phyloP scores from a whole-genome alignment of 2,329 filamentous ascomycete species.

The Pestalotiopsis fici region DNA sequence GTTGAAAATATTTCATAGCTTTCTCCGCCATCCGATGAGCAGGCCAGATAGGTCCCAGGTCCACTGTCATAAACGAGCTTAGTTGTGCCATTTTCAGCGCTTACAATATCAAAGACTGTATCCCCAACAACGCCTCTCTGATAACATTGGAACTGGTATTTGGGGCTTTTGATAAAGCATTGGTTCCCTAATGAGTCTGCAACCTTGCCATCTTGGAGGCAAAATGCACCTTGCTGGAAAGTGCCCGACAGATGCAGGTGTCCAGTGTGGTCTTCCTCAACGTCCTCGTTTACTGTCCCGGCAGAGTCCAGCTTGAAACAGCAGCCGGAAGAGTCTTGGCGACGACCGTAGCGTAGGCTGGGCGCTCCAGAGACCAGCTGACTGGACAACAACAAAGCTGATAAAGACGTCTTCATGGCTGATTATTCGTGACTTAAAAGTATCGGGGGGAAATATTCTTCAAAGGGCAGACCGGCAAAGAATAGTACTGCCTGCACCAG shows the following conservation, averaged over 20 bases:
- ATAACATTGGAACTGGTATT: slow-evolving; percentile 26
- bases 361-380: background rate
- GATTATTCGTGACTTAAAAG: background rate
- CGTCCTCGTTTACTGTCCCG: slow-evolving; percentile 21
- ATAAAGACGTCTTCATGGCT: background rate
- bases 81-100: slow-evolving; percentile 15
- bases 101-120: slow-evolving; percentile 23
- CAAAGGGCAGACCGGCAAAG: no score
- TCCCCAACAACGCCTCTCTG: slow-evolving; percentile 19
- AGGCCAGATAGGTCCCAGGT: slow-evolving; percentile 24
- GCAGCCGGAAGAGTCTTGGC: slow-evolving; percentile 14
- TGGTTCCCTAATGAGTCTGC: slow-evolving; percentile 23
- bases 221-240: slow-evolving; percentile 28
- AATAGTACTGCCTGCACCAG: no score
- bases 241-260: slow-evolving; percentile 23
- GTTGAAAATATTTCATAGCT: slow-evolving; percentile 26
- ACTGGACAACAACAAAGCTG: background rate
- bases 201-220: slow-evolving; percentile 24
- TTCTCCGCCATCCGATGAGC: slow-evolving; percentile 17
- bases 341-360: background rate
- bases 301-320: slow-evolving; percentile 27
- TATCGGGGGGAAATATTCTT: no score
- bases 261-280: slow-evolving; percentile 25
- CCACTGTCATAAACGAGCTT: slow-evolving; percentile 25
- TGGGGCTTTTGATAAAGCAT: slow-evolving; percentile 27